A percentile compares a stretch with the other conserved stretches of the same genome.
Conservation (phyloP, 345 rosid genomes). For the Rhodamnia rubescens region DNA sequence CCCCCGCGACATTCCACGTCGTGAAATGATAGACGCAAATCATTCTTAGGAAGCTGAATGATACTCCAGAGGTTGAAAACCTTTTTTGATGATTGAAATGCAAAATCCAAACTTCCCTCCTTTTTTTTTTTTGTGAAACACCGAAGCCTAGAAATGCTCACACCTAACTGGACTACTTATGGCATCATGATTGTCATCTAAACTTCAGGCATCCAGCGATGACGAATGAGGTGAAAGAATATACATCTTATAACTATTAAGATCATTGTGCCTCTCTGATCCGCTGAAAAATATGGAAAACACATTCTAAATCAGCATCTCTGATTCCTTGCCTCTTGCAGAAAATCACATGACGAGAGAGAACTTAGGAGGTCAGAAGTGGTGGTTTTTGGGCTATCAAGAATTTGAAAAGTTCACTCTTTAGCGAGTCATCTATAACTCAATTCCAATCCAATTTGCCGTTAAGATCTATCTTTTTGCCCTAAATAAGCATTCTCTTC, state of each 20-base stretch:
- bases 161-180: neutral
- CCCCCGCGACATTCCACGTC: neutral
- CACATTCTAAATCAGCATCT: neutral
- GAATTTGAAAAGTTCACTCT: neutral
- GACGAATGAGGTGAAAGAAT: neutral
- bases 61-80: neutral
- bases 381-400: neutral
- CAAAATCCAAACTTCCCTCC: neutral
- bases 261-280: neutral
- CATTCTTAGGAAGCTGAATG: neutral
- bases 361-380: neutral
- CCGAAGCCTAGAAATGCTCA: neutral
- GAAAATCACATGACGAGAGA: neutral
- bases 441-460: neutral
- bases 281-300: neutral
- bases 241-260: neutral
- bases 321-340: neutral
- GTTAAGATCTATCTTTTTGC: neutral
- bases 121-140: no score
- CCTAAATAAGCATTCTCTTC: constrained; percentile 9
- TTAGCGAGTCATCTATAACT: neutral
- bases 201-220: neutral
- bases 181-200: neutral
- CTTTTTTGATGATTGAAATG: neutral
- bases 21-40: neutral